phyloP scores from a whole-genome alignment of 192 early-diverging fungal genomes.

The Dispira parvispora region DNA sequence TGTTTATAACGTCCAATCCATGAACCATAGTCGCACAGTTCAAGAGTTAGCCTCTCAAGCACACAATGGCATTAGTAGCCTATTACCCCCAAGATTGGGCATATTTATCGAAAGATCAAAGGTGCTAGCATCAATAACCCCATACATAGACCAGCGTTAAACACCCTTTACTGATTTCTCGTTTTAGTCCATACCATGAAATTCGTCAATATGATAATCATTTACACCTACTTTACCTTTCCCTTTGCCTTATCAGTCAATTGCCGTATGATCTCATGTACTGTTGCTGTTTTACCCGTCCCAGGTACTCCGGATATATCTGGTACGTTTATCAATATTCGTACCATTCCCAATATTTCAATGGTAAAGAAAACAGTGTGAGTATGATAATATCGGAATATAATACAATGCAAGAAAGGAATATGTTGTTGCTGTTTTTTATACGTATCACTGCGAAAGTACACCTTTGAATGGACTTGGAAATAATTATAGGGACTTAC shows the following conservation, averaged over 20 bases:
- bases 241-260: slow-evolving; percentile 38
- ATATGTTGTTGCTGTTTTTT: not conserved
- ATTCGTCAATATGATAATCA: too few relatives aligned
- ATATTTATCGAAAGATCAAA: not conserved
- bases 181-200: too few relatives aligned
- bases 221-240: slow-evolving; percentile 23
- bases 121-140: not conserved
- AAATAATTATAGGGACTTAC: slow-evolving; percentile 22
- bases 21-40: not conserved
- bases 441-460: not conserved
- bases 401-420: not conserved
- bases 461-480: not conserved
- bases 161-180: too few relatives aligned
- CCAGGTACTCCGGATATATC: slow-evolving; percentile 93
- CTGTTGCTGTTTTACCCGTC: slow-evolving; percentile 95
- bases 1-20: not conserved
- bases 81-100: not conserved
- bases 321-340: slow-evolving; percentile 12
- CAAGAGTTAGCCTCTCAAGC: not conserved
- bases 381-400: not conserved
- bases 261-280: slow-evolving; percentile 61
- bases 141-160: too few relatives aligned
- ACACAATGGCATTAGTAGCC: not conserved
- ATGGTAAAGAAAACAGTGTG: not conserved
- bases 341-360: not conserved